Base-by-base conservation (phyloP, 768 basidiomycete species). In the Multifurca ochricompacta region DNA sequence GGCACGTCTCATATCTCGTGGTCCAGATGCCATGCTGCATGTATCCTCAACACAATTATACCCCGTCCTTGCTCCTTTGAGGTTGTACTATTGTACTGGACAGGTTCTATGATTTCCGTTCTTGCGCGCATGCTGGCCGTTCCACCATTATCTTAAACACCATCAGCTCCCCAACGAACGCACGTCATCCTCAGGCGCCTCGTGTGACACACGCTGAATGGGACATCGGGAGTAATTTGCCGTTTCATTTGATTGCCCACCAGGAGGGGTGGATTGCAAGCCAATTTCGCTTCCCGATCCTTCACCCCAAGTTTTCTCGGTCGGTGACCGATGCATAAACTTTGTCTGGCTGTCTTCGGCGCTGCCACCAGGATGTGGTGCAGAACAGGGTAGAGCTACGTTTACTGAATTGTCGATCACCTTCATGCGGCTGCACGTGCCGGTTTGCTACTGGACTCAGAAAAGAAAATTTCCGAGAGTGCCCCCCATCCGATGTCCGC, bases 141-240 rank as follows among this genome's bases (percentile, higher is more conserved):
- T 52, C 32, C 21, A 36, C 43, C 31, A 41, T 43, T 59, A 58
- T 59, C 32, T 58, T 31, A 31, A 39, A 30, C 45, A n/a, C 42
- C 59, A 51, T 60, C 48, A 53, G 19, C 42, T 47, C 41, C 37
- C 18, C 14, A 25, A 27, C 23, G 36, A 45, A 51, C 36, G 44
- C 46, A 44, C 40, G 56, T 57, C 51, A 52, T 36, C 35, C 31
- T 27, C 43, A 43, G 16, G n/a, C 16, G 57, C 59, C 59, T 60
- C 59, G 48, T 60, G 59, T 53, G 35, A 28, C 48, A 60, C 59
- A 60, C 59, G 59, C 57, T 32, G 50, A 35, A 46, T 30, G 35
- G 40, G 13, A 46, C 44, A 50, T 35, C 6, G 49, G 40, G 52
- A 30, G 50, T 18, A 40, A 41, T 57, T 52, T 35, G 42, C 50